Evolutionary conservation across 2,329 filamentous ascomycete species (phyloP).

Genomic region (Ophiocordyceps sinensis): DNA sequence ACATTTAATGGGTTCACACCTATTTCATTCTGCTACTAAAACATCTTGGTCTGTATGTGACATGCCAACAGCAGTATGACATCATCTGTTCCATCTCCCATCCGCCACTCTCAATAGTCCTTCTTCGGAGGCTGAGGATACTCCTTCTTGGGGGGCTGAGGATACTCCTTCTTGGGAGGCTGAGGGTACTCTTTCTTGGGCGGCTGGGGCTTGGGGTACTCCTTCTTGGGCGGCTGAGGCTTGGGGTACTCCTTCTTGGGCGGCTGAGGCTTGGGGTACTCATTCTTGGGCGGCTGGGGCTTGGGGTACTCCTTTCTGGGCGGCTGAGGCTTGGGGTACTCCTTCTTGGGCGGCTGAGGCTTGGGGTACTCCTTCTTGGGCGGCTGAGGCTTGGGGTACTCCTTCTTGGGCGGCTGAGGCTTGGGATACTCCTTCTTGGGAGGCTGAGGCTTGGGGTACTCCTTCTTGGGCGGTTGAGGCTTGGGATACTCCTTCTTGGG

Average conservation of each 20-base stretch:
- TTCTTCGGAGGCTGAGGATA: neutral
- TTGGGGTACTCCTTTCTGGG: neutral
- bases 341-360: neutral
- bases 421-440: neutral
- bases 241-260: neutral
- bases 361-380: neutral
- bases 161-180: too few relatives aligned
- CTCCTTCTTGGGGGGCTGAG: neutral
- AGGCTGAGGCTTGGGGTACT: neutral
- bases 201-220: neutral
- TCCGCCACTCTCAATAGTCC: neutral
- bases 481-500: too few relatives aligned
- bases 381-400: neutral
- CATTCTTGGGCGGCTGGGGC: neutral
- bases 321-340: neutral
- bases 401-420: neutral
- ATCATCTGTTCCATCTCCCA: too few relatives aligned
- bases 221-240: too few relatives aligned
- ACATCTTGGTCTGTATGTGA: too few relatives aligned
- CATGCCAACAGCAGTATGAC: too few relatives aligned
- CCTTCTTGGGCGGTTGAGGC: neutral
- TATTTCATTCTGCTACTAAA: too few relatives aligned
- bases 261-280: conserved; percentile 1
- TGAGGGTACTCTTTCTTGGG: neutral
- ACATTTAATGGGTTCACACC: too few relatives aligned